Evolutionary conservation across 202 grass and related monocot species (phyloP).

Genomic region (Zoysia matrella): DNA sequence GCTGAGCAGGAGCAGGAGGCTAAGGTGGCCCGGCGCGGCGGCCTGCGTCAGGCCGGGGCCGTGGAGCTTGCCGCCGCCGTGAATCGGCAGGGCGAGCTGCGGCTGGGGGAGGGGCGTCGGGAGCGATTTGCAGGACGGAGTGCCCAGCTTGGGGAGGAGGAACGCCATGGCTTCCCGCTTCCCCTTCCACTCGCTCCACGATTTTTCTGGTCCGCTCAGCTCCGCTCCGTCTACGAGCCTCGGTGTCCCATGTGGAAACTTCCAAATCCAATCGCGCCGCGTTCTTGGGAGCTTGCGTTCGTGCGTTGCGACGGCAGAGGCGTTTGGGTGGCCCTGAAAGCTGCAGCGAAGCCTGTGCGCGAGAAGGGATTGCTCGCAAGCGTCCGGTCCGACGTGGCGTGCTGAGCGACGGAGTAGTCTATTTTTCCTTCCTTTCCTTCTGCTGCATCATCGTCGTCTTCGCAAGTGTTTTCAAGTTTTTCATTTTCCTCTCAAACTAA

Average conservation of each 20-base stretch:
- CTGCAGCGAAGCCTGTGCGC: slow-evolving; percentile 46
- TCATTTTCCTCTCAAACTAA: not conserved
- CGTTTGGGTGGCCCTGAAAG: slow-evolving; percentile 62
- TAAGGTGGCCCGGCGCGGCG: slow-evolving; percentile 34
- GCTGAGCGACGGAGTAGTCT: not conserved
- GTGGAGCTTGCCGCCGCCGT: slow-evolving; percentile 26
- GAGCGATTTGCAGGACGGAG: slow-evolving; percentile 52
- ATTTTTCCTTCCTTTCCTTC: slow-evolving; percentile 19
- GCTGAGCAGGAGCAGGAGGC: slow-evolving; percentile 48
- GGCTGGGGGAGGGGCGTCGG: not conserved
- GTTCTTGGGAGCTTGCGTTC: slow-evolving; percentile 35
- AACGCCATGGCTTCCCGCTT: slow-evolving; percentile 68
- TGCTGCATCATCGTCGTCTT: not conserved
- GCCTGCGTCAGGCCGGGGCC: not conserved
- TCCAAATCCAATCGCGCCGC: slow-evolving; percentile 25
- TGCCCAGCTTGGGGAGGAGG: slow-evolving; percentile 85
- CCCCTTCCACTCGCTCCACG: not conserved
- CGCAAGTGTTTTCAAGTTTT: not conserved
- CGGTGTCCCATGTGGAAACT: too few species aligned
- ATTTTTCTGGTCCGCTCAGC: too few species aligned
- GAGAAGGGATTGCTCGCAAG: slow-evolving; percentile 17
- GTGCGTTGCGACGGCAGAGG: slow-evolving; percentile 9
- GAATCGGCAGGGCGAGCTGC: slow-evolving; percentile 1
- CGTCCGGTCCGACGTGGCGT: slow-evolving; percentile 22
- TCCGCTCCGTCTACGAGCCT: too few species aligned